Evolutionary conservation across 2,329 filamentous ascomycete species (phyloP), one percentile per base, ranked within the genome.

Genomic region (Aspergillus costaricaensis): DNA sequence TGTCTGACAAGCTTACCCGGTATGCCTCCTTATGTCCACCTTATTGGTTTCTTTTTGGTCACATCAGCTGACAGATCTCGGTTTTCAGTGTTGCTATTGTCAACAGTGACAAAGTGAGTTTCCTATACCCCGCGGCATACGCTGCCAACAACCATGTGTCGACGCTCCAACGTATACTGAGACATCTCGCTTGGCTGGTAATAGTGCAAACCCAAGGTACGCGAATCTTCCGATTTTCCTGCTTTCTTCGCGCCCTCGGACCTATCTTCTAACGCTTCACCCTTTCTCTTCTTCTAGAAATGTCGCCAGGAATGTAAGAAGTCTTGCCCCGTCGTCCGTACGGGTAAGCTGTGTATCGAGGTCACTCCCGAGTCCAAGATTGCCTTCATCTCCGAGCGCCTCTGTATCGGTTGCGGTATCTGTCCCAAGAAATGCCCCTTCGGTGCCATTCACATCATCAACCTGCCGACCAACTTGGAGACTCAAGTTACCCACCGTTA

Each of bases 381-480:
- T 71, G 95, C 95, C 77, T 99, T 97, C 85, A 96, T 99, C 74
- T 98, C 94, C 67, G 95, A 99, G 80, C 88, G 87, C 66, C 87
- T 97, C 64, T 97, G 94, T 78, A 97, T 98, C 73, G 95, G 95
- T 79, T 99, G 96, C 76, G 96, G 95, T 88, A 99, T 99, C 82
- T 99, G 96, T 80, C 92, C 94, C 48, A 99, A 99, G 84, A 98
- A 98, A 80, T 99, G 95, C 79, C 95, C 95, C 15, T 99, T 99
- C 80, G 90, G 93, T 75, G 95, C 95, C 67, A 99, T 99, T 81
- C 96, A 94, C 78, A 99, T 99, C 79, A 99, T 99, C 92, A 99
- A 99, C 83, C 83, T 99, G 84, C 95, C 96, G 70, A 99, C 95
- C 77, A 99, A 99, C 81, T 90, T 99, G 79, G 95, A 99, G 80